Evolutionary conservation across 345 rosid genomes (phyloP).

Genomic region (Eucalyptus decipiens): DNA sequence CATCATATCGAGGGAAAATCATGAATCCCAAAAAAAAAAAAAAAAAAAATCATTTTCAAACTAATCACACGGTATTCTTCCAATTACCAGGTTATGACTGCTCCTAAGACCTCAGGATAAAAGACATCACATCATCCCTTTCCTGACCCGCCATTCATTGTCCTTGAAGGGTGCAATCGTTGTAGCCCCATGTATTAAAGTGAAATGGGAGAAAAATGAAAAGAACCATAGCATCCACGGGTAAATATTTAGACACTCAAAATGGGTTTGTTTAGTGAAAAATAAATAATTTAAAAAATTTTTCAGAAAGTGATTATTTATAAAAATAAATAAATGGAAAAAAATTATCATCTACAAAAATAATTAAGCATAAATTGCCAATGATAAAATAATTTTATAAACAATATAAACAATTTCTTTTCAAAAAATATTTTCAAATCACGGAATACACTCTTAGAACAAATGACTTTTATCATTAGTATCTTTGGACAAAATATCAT

Average conservation of each 20-base stretch:
- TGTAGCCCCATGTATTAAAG: neutral
- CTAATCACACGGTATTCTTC: neutral
- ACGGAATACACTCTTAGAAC: neutral
- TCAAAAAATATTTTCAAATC: no score
- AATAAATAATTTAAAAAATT: fast-evolving
- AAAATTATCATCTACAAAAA: no score
- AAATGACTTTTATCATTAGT: neutral
- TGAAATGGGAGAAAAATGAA: neutral
- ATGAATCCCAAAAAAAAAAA: no score
- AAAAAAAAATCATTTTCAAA: no score
- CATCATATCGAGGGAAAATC: neutral
- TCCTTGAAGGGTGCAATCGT: neutral
- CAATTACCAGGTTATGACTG: neutral
- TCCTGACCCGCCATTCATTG: neutral
- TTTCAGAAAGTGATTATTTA: fast-evolving
- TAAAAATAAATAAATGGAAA: no score
- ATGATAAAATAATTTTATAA: no score
- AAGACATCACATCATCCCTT: no score
- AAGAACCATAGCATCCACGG: neutral
- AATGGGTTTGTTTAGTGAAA: fast-evolving
- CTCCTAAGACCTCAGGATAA: no score
- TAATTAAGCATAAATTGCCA: no score
- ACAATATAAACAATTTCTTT: fast-evolving
- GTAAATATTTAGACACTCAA: neutral
- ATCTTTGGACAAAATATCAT: neutral